Percentiles rank a stretch among this genome's conserved stretches.
These are phyloP conservation scores for Arthroderma sp. DNA, from an alignment of 2,329 filamentous ascomycete genomes.

Conservation along the genomic window DNA sequence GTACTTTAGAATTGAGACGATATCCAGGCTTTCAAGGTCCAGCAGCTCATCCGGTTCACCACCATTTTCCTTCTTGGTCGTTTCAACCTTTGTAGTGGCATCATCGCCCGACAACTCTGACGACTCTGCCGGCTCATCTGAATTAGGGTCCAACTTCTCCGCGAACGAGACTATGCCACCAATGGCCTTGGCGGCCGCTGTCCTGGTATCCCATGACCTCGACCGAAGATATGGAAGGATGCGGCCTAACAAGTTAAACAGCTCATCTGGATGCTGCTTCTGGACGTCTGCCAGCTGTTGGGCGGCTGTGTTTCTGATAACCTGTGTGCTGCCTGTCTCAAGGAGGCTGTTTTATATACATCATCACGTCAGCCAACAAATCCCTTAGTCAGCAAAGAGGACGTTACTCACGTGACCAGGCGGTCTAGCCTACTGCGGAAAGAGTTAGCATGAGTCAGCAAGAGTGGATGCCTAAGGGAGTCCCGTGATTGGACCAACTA, in stretches of 20 bases:
- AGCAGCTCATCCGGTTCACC: constrained; percentile 48
- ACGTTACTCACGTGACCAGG: constrained; percentile 64
- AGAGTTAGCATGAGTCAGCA: constrained; percentile 8
- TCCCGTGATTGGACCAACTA: neutral
- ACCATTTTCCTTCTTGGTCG: constrained; percentile 28
- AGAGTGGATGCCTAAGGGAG: neutral
- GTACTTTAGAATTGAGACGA: constrained; percentile 65
- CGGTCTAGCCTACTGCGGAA: constrained; percentile 56
- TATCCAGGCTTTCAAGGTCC: constrained; percentile 61
- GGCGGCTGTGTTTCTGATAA: constrained; percentile 94
- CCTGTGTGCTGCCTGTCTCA: constrained; percentile 89
- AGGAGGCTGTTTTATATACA: constrained; percentile 52
- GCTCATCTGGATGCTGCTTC: constrained; percentile 92
- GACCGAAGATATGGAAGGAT: constrained; percentile 93
- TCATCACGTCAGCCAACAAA: neutral
- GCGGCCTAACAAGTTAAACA: constrained; percentile 86
- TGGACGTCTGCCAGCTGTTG: constrained; percentile 96
- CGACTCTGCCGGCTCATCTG: constrained; percentile 50
- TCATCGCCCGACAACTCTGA: too few relatives aligned
- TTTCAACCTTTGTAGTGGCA: constrained; percentile 35
- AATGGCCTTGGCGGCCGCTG: constrained; percentile 83
- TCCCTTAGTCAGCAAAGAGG: neutral
- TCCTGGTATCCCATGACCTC: constrained; percentile 94
- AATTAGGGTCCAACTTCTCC: constrained; percentile 76
- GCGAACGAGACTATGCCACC: constrained; percentile 89